These are phyloP conservation scores for Coelastrella sp. DNA, from an alignment of 139 green algal species.

Conservation along the genomic window DNA sequence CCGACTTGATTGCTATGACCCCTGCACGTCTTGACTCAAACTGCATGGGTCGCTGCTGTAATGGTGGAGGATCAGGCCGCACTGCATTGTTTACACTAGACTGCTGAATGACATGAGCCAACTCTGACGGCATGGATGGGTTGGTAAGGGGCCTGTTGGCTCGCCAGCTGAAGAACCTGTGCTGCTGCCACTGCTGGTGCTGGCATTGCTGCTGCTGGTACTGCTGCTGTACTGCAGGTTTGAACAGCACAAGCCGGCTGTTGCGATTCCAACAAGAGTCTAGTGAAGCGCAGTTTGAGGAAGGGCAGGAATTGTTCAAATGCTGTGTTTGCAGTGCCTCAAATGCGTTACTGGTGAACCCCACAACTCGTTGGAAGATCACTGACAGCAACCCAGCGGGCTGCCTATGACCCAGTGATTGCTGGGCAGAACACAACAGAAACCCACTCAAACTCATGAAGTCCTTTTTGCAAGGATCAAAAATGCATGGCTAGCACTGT, in stretches of 20 bases:
- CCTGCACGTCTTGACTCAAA: conserved; percentile 73
- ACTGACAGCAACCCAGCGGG: background rate
- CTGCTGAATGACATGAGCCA: background rate
- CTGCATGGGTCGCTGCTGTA: conserved; percentile 52
- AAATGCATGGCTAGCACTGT: no score
- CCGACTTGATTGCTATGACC: conserved; percentile 92
- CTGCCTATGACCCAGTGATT: background rate
- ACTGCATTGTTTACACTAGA: background rate
- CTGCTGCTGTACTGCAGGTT: background rate
- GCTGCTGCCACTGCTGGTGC: background rate
- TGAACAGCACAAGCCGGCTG: no score
- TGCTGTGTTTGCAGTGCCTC: background rate
- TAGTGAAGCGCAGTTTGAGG: no score
- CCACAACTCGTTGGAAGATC: background rate
- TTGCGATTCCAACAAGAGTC: no score
- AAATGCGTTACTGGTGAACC: background rate
- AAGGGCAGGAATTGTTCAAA: no score
- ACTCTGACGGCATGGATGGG: conserved; percentile 12
- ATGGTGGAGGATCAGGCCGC: conserved; percentile 11
- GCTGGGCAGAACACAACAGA: background rate
- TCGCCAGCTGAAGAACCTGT: conserved; percentile 12
- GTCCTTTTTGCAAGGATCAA: no score
- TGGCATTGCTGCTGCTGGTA: background rate
- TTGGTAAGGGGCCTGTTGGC: background rate
- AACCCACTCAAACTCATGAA: background rate